Percentiles rank a stretch among this genome's conserved stretches.
Evolutionary conservation across 148 eudicot species (phyloP).

Genomic region (Polygonum maritimum): DNA sequence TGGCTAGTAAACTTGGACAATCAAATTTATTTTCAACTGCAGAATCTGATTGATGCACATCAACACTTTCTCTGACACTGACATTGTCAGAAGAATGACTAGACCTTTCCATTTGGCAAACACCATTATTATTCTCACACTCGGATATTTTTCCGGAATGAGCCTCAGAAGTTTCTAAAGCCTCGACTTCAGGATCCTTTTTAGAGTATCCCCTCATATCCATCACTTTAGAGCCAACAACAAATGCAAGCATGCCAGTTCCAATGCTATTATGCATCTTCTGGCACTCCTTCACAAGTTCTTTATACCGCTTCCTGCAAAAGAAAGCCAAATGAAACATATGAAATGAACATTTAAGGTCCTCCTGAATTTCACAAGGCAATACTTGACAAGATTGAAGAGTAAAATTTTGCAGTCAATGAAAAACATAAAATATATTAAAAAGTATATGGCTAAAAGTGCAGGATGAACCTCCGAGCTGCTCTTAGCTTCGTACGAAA

Average conservation of each 20-base stretch:
- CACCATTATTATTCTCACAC: conserved; percentile 32
- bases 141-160: conserved; percentile 26
- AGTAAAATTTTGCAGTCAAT: neutral
- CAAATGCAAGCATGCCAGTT: conserved; percentile 87
- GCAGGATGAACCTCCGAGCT: conserved; percentile 64
- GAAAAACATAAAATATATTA: neutral
- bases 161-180: conserved; percentile 31
- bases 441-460: neutral
- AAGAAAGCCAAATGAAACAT: neutral
- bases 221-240: conserved; percentile 92
- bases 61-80: conserved; percentile 51
- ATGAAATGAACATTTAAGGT: neutral
- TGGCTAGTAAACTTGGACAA: conserved; percentile 75
- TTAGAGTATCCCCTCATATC: conserved; percentile 74
- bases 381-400: neutral
- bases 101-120: conserved; percentile 58
- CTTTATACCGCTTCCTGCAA: conserved; percentile 83
- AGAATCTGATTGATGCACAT: conserved; percentile 34
- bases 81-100: conserved; percentile 61
- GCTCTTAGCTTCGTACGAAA: conserved; percentile 60
- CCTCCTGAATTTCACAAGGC: neutral
- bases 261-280: conserved; percentile 95
- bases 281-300: conserved; percentile 81
- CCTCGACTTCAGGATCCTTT: conserved; percentile 48
- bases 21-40: conserved; percentile 46